Percentiles rank a stretch among this genome's conserved stretches.
These are phyloP conservation scores for Suillus sp. DNA, from an alignment of 768 basidiomycete genomes.

Conservation along the genomic window DNA sequence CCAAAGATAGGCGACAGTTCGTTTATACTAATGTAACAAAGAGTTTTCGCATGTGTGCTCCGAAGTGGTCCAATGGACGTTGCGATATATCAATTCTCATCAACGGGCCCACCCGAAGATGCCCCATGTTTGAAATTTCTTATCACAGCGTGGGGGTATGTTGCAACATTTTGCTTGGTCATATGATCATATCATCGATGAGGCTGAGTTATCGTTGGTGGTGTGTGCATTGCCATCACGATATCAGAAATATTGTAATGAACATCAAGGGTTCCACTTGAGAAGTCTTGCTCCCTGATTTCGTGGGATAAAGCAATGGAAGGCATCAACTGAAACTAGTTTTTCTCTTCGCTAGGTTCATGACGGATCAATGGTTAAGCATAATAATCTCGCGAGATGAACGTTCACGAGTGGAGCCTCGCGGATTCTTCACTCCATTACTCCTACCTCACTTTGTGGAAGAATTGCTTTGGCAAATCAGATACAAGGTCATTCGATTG, in stretches of 20 bases:
- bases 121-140: neutral
- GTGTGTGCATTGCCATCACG: neutral
- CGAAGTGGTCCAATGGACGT: neutral
- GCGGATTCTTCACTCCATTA: neutral
- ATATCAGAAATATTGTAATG: neutral
- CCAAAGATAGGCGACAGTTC: neutral
- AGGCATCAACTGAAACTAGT: neutral
- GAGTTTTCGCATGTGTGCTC: neutral
- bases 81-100: neutral
- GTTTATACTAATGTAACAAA: neutral
- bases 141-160: neutral
- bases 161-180: neutral
- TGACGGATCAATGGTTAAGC: conserved; percentile 1
- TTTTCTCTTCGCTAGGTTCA: neutral
- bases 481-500: neutral
- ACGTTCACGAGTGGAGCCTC: neutral
- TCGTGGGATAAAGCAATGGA: neutral
- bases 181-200: neutral
- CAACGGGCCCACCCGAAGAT: neutral
- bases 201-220: neutral
- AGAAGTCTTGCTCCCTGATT: neutral
- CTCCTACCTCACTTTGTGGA: neutral
- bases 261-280: neutral
- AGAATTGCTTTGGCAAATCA: neutral
- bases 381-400: neutral